A percentile compares a stretch with the other conserved stretches of the same genome.
Conservation (phyloP, 768 basidiomycete genomes). For the Leccinum variicolor region DNA sequence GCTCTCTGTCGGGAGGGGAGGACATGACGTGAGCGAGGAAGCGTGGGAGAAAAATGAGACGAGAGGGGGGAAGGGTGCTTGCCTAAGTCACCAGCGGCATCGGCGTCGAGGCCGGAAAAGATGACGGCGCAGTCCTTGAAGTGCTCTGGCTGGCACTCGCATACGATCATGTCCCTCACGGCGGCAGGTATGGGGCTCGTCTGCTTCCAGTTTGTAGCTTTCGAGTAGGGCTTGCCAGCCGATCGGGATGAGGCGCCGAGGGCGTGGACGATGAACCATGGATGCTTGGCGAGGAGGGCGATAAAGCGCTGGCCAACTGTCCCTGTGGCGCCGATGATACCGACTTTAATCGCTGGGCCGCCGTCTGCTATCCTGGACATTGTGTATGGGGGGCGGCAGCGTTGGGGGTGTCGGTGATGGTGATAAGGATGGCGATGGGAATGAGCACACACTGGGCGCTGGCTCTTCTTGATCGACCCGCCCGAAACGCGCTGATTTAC, state of each 20-base stretch:
- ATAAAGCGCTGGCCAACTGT: slow-evolving; percentile 97
- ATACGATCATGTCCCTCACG: slow-evolving; percentile 57
- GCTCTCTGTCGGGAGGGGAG: slow-evolving; percentile 42
- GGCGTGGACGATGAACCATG: slow-evolving; percentile 83
- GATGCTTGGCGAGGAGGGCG: slow-evolving; percentile 79
- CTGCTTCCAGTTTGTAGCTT: slow-evolving; percentile 88
- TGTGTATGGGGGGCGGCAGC: slow-evolving; percentile 1
- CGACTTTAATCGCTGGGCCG: slow-evolving; percentile 45
- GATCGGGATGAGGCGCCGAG: slow-evolving; percentile 89
- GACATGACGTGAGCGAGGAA: background rate
- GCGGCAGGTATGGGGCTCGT: slow-evolving; percentile 62
- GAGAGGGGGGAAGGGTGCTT: slow-evolving; percentile 5
- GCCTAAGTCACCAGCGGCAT: slow-evolving; percentile 96
- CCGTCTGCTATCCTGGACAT: slow-evolving; percentile 23
- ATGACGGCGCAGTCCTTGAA: slow-evolving; percentile 82
- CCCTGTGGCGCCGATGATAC: slow-evolving; percentile 85
- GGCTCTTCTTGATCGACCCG: background rate
- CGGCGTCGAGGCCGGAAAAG: slow-evolving; percentile 95
- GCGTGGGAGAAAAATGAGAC: background rate
- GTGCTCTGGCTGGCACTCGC: slow-evolving; percentile 71
- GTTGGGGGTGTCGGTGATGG: background rate
- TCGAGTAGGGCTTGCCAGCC: slow-evolving; percentile 75
- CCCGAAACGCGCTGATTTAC: slow-evolving; percentile 1
- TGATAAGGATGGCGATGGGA: background rate
- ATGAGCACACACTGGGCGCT: background rate